Evolutionary conservation across 2,329 filamentous ascomycete species (phyloP).

Genomic region (Sclerotinia sclerotiorum): DNA sequence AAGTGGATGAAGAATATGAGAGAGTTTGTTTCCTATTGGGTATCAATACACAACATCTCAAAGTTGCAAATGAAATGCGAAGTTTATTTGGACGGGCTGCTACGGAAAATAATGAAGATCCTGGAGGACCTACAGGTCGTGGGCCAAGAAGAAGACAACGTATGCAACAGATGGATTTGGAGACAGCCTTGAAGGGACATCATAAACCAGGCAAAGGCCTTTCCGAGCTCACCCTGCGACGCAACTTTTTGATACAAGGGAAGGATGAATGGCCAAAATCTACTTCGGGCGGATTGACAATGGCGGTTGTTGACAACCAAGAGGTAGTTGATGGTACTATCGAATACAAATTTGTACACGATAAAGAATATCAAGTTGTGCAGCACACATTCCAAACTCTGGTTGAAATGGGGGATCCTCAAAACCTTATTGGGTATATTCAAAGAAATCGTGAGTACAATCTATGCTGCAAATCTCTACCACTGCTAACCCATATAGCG

Average conservation of each 20-base stretch:
- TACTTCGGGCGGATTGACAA: slow-evolving; percentile 75
- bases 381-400: slow-evolving; percentile 75
- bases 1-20: slow-evolving; percentile 41
- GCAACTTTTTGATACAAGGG: slow-evolving; percentile 68
- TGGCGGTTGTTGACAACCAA: slow-evolving; percentile 59
- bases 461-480: neutral
- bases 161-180: slow-evolving; percentile 46
- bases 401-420: slow-evolving; percentile 81
- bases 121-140: slow-evolving; percentile 41
- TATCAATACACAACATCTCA: slow-evolving; percentile 71
- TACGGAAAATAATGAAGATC: slow-evolving; percentile 56
- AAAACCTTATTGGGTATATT: slow-evolving; percentile 75
- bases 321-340: slow-evolving; percentile 55
- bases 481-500: slow-evolving; percentile 46
- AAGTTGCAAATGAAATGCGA: slow-evolving; percentile 89
- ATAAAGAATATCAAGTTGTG: slow-evolving; percentile 67
- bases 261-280: slow-evolving; percentile 71
- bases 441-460: slow-evolving; percentile 57
- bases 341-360: slow-evolving; percentile 78
- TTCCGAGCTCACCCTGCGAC: slow-evolving; percentile 56
- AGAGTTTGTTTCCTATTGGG: slow-evolving; percentile 55
- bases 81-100: slow-evolving; percentile 66
- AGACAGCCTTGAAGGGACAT: slow-evolving; percentile 45
- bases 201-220: slow-evolving; percentile 54
- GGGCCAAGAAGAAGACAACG: slow-evolving; percentile 45